Base-by-base conservation (phyloP, 2,329 filamentous ascomycete genomes). In the Stagonosporopsis rhizophila region DNA sequence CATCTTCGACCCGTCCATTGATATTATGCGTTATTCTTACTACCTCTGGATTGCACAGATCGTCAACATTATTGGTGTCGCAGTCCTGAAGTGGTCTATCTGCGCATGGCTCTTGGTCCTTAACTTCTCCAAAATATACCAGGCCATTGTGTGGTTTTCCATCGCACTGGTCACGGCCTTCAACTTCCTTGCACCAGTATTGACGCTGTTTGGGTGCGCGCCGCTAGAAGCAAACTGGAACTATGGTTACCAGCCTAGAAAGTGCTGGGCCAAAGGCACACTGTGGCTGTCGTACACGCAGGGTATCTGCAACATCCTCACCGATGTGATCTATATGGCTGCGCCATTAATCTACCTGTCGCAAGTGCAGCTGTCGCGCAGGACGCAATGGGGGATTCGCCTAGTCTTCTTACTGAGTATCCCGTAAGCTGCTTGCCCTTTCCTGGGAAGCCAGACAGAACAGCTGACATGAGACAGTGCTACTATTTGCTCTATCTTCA, bases 211-310 rank as follows among this genome's bases (percentile, higher is more conserved):
- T 48, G 62, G 66, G 23, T 72, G 70, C 38, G 57, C 55, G 5
- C 69, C 70, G 9, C 45, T 71, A 17, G 67, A 70, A 50, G 60
- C 56, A 22, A 70, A 69, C 32, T 73, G 70, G 70, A 68, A 73
- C 35, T 54, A 42, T 35, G 60, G 47, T 1, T 59, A 65, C 6
- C 52, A 57, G 22, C 23, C 40, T 4, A 49, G 35, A 30, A 56
- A 61, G 19, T 71, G 69, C 52, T 72, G 68, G 66, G 64, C 61
- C 14, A 62, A 52, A 28, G 66, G 62, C 11, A 52, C 61, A 4
- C 30, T 70, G 7, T 56, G 46, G 20, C 63, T 70, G 2, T 65
- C 64, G 3, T 70, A 72, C 28, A 63, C 63, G 1, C 68, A 72
- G 46, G 68, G 65, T 15, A 58, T 69, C 20, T 66, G 65, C 27